Base-by-base conservation (phyloP, 768 basidiomycete genomes). In the Termitomyces titanicus region DNA sequence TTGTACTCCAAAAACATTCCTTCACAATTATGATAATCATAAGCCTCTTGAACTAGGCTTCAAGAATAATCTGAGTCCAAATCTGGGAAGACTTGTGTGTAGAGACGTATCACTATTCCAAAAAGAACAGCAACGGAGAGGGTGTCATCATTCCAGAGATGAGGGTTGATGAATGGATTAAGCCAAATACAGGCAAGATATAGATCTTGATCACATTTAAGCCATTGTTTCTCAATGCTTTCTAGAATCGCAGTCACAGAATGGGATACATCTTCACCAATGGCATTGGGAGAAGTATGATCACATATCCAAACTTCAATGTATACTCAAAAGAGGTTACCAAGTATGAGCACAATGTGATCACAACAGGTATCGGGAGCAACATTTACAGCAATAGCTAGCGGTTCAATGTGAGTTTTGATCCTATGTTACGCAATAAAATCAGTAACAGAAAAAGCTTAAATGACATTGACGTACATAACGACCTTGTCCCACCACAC, bases 341-440 rank as follows among this genome's bases (percentile, higher is more conserved):
- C 47, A 5, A 57, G 51, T 15, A 45, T 52, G n/a, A 57, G 39
- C 5, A 57, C 48, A 42, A 57, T 39, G 10, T 35, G 22, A 47
- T 57, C 51, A 25, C 27, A 45, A 20, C 13, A 44, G 10, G 50
- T 44, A 46, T 44, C 35, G 18, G 33, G 56, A 17, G 43, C 42
- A 24, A 57, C 51, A 47, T 57, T 57, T 3, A 45, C 44, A 39
- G 56, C 51, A 40, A 57, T 37, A n/a, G 56, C 56, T 2, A 57
- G 46, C 5, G 47, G 37, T 29, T 37, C 20, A 9, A 53, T 43
- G 40, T 49, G 51, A 25, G 29, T 37, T 43, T 57, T 53, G 15
- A 53, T 42, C n/a, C 45, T 53, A 35, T 51, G 18, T 40, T 18
- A 22, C 11, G 17, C 33, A 10, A 39, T 5, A 39, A 15, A 48